Base-by-base conservation (phyloP, 1,284 basidiomycete genomes). In the Vanrija humicola region DNA sequence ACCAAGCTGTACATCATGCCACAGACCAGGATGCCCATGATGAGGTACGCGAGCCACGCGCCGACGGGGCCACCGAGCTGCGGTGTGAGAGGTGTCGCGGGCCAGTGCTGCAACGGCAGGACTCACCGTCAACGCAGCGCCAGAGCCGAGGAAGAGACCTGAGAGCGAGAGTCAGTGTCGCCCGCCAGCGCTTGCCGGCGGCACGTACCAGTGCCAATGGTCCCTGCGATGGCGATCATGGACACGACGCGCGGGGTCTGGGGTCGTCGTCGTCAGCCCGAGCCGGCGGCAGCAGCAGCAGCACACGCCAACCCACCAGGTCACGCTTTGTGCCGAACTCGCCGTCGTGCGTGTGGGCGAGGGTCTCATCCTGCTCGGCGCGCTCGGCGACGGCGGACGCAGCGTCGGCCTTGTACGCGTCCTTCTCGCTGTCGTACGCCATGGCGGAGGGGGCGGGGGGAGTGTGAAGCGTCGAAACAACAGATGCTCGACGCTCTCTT, bases 141-240 rank as follows among this genome's bases (percentile, higher is more conserved):
- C 80, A 6, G 76, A 76, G 52, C 80, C 80, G 52, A 82, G 59
- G 54, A 69, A 69, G 14, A 71, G 61, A 68, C 77, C 28, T 28
- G 28, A 7, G 28, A 28, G 7, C 28, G 28, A 26, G 5, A 28
- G 28, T 28, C 28, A 28, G 28, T 6, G 6, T 1, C 6, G 28
- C 28, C 10, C 28, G 28, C 7, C n/a, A n/a, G n/a, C n/a, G n/a
- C 28, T 7, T 8, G 28, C 28, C 28, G 28, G 10, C 28, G 28
- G 28, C 28, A 28, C 28, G 28, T 28, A 28, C 28, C 79, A 9
- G 80, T 81, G 28, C 80, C 80, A 56, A 81, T 81, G 16, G 76
- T 76, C 8, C 79, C 80, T 26, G 66, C 60, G 34, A 81, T 74
- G 14, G 80, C 69, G 43, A 77, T 72, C 65, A 73, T 74, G 25